These are phyloP conservation scores for Trichoderma sp. DNA, from an alignment of 2,329 filamentous ascomycete species.

Conservation along the genomic window DNA sequence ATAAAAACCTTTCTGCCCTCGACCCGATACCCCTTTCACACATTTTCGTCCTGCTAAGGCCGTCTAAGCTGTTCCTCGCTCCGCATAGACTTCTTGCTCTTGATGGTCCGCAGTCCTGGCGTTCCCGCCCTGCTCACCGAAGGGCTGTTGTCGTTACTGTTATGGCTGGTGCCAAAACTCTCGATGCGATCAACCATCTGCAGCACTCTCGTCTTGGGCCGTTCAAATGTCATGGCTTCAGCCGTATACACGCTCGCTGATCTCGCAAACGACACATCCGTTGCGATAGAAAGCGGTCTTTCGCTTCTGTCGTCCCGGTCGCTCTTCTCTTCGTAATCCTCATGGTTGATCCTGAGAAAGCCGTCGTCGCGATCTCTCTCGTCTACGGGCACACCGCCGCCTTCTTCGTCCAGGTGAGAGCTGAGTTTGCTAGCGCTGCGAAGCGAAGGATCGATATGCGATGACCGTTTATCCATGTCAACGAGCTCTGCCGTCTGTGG, in stretches of 20 bases:
- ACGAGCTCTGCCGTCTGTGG: slow-evolving; percentile 47
- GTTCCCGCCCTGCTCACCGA: slow-evolving; percentile 20
- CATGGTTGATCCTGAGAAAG: slow-evolving; percentile 29
- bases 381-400: slow-evolving; percentile 21
- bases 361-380: slow-evolving; percentile 23
- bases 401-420: slow-evolving; percentile 25
- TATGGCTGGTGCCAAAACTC: slow-evolving; percentile 42
- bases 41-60: background rate
- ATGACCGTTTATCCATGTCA: slow-evolving; percentile 40
- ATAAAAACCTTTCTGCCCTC: background rate
- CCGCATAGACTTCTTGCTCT: slow-evolving; percentile 26
- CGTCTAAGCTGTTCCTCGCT: background rate
- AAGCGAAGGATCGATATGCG: background rate
- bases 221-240: slow-evolving; percentile 50
- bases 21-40: background rate
- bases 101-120: slow-evolving; percentile 11
- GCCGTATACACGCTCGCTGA: slow-evolving; percentile 49
- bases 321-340: slow-evolving; percentile 28
- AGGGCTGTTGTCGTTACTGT: slow-evolving; percentile 50
- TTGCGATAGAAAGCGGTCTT: slow-evolving; percentile 36
- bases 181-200: slow-evolving; percentile 62
- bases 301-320: background rate
- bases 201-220: slow-evolving; percentile 52
- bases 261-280: slow-evolving; percentile 39
- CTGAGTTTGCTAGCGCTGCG: slow-evolving; percentile 17